Percentiles rank a stretch among this genome's conserved stretches.
Conservation (phyloP, 2,329 filamentous ascomycete genomes). For the Beauveria sp. region DNA sequence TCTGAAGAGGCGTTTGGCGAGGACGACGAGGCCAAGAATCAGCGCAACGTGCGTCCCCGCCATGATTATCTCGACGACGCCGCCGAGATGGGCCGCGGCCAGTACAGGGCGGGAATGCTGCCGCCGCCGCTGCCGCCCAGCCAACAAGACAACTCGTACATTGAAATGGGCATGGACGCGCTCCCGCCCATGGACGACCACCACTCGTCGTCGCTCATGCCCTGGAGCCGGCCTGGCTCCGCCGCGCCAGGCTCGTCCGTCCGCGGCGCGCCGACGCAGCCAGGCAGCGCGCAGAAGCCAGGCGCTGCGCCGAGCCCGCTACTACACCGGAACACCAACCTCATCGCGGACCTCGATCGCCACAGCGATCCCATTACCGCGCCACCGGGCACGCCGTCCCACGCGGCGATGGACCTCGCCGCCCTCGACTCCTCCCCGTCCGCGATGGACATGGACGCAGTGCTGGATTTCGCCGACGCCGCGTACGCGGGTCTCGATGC, state of each 20-base stretch:
- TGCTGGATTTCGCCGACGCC: conserved; percentile 14
- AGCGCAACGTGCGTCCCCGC: not conserved
- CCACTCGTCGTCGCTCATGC: conserved; percentile 44
- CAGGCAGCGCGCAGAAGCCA: conserved; percentile 29
- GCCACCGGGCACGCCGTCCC: conserved; percentile 14
- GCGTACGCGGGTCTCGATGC: conserved; percentile 31
- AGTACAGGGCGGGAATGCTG: conserved; percentile 20
- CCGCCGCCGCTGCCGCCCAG: conserved; percentile 16
- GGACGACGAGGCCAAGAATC: conserved; percentile 19
- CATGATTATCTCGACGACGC: conserved; percentile 15
- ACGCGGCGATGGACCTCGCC: conserved; percentile 26
- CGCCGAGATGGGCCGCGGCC: conserved; percentile 22
- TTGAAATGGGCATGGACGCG: conserved; percentile 66
- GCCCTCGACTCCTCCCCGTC: conserved; percentile 23
- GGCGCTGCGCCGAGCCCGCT: conserved; percentile 28
- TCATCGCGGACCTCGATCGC: conserved; percentile 35
- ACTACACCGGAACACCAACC: conserved; percentile 28
- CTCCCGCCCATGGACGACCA: conserved; percentile 60
- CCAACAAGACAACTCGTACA: conserved; percentile 27
- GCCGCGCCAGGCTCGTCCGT: conserved; percentile 39
- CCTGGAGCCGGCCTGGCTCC: conserved; percentile 44
- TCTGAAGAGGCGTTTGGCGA: conserved; percentile 37
- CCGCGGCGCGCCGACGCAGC: conserved; percentile 17
- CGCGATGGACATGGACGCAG: conserved; percentile 18
- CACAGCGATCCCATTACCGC: conserved; percentile 34